A percentile compares a stretch with the other conserved stretches of the same genome.
These are phyloP conservation scores for Dendrobium nobile DNA, from an alignment of 106 monocot species.

Conservation along the genomic window DNA sequence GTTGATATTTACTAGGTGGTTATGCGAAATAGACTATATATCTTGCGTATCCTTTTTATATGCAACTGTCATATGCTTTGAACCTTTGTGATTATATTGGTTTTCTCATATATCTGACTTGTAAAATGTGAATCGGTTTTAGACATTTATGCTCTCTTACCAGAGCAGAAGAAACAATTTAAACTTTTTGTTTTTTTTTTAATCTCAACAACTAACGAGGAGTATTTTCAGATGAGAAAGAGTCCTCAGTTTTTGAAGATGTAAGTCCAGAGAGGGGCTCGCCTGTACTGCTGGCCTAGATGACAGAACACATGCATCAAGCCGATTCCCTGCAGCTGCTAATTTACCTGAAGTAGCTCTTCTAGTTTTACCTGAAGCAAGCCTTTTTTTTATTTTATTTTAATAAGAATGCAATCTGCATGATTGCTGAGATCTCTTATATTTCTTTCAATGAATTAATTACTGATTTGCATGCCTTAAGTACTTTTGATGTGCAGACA, in stretches of 20 bases:
- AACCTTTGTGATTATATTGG: neutral
- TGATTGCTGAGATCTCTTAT: no score
- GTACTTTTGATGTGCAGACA: no score
- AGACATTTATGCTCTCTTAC: neutral
- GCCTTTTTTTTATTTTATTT: no score
- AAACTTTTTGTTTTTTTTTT: neutral
- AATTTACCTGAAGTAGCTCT: no score
- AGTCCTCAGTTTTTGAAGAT: slow-evolving; percentile 31
- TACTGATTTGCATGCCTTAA: no score
- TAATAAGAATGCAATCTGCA: no score
- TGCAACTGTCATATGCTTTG: neutral
- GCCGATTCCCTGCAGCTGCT: neutral
- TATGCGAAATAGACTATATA: neutral
- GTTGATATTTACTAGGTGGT: neutral
- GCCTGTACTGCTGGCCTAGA: slow-evolving; percentile 17
- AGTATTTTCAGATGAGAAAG: slow-evolving; percentile 32
- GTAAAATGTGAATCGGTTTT: neutral
- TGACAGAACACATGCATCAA: slow-evolving; percentile 8
- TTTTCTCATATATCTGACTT: slow-evolving; percentile 2
- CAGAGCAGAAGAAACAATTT: neutral
- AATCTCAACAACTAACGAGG: neutral
- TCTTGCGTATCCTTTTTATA: neutral
- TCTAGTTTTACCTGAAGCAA: no score
- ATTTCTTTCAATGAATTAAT: no score
- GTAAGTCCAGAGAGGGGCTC: slow-evolving; percentile 26